phyloP scores from a whole-genome alignment of 176 grass and related monocot species.

The Chloris gayana region DNA sequence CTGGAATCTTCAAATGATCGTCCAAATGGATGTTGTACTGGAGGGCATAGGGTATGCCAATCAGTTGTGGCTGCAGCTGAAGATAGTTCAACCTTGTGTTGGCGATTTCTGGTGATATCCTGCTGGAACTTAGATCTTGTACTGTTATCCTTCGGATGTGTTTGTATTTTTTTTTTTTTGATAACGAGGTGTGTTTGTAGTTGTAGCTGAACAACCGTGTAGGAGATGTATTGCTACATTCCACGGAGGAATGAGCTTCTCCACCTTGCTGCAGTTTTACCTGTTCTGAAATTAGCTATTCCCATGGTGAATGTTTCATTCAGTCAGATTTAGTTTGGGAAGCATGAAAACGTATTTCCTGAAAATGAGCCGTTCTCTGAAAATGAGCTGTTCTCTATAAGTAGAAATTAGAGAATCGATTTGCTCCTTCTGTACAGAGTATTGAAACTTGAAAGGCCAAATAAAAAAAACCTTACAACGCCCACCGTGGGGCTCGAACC shows the following conservation, averaged over 20 bases:
- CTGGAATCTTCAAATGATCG: constrained; percentile 64
- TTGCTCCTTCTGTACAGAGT: not conserved
- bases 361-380: too few species aligned
- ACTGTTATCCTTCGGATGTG: not conserved
- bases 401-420: too few species aligned
- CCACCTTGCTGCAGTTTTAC: not conserved
- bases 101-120: constrained; percentile 8
- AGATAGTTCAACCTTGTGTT: constrained; percentile 18
- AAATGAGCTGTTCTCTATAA: not conserved
- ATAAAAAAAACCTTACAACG: not conserved
- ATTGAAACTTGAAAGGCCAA: not conserved
- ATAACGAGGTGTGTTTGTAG: too few species aligned
- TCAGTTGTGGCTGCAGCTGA: not conserved
- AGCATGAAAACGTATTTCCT: not conserved
- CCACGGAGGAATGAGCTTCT: constrained; percentile 7
- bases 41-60: not conserved
- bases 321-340: not conserved
- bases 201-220: constrained; percentile 23
- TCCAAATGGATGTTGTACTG: not conserved
- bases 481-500: constrained; percentile 80
- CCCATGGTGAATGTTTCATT: not conserved
- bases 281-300: not conserved
- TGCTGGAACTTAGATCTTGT: constrained; percentile 13
- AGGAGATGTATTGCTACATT: not conserved
- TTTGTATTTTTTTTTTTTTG: too few species aligned